Evolutionary conservation across 805 yeast genomes (phyloP).

Genomic region (Pichia pseudocactophila): DNA sequence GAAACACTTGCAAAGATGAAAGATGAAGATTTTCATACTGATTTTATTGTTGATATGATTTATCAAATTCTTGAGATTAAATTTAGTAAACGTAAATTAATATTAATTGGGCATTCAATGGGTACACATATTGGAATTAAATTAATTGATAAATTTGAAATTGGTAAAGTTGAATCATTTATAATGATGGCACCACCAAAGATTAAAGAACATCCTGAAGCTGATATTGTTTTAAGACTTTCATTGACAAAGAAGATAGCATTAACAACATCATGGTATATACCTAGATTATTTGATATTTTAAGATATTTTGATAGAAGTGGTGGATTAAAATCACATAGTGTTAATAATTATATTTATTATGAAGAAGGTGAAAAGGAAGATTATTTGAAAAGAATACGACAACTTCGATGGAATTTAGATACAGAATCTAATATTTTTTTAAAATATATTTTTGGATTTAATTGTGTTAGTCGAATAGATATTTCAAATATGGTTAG

Average conservation of each 20-base stretch:
- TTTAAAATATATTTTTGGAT: conserved; percentile 44
- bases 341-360: conserved; percentile 50
- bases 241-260: conserved; percentile 15
- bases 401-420: conserved; percentile 65
- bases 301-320: conserved; percentile 52
- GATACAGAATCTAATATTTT: conserved; percentile 49
- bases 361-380: conserved; percentile 11
- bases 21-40: conserved; percentile 35
- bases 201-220: conserved; percentile 7
- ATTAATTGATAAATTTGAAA: conserved; percentile 31
- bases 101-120: conserved; percentile 48
- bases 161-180: conserved; percentile 36
- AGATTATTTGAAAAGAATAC: conserved; percentile 32
- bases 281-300: conserved; percentile 42
- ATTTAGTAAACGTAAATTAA: conserved; percentile 35
- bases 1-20: conserved; percentile 27
- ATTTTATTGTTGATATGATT: conserved; percentile 33
- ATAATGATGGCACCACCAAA: conserved; percentile 41
- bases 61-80: conserved; percentile 30
- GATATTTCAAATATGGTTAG: conserved; percentile 37
- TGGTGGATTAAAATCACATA: conserved; percentile 51
- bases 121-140: conserved; percentile 42
- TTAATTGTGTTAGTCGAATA: conserved; percentile 32
- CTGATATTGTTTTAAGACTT: conserved; percentile 8
- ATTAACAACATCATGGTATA: conserved; percentile 28